phyloP scores from a whole-genome alignment of 768 basidiomycete genomes.

The Termitomyces sp. region DNA sequence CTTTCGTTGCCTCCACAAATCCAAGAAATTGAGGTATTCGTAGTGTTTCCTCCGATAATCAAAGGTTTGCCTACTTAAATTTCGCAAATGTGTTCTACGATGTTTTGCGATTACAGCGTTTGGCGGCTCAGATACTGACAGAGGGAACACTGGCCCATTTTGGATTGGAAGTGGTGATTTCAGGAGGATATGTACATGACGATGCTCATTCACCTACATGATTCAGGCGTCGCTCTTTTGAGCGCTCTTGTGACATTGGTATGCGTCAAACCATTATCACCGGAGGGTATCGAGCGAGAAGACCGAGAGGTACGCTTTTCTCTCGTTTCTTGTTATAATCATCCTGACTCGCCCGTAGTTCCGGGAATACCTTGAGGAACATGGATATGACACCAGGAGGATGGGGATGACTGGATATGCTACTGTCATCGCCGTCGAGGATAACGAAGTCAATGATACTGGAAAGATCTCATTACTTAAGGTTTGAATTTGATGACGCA shows the following conservation, averaged over 20 bases:
- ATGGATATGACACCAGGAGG: constrained; percentile 65
- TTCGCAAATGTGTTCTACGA: neutral
- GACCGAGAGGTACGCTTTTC: neutral
- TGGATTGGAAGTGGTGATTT: constrained; percentile 66
- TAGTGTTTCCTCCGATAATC: constrained; percentile 65
- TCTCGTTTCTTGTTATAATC: neutral
- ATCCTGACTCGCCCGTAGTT: constrained; percentile 37
- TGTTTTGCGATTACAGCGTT: constrained; percentile 38
- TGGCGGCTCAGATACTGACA: constrained; percentile 41
- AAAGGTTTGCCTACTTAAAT: constrained; percentile 30
- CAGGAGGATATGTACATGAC: neutral
- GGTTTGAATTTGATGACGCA: neutral
- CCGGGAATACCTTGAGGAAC: constrained; percentile 69
- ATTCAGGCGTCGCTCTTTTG: constrained; percentile 58
- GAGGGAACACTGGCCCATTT: constrained; percentile 79
- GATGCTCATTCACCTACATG: neutral
- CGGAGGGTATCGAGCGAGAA: constrained; percentile 75
- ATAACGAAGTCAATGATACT: neutral
- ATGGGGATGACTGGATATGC: constrained; percentile 4
- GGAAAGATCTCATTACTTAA: neutral
- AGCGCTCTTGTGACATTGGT: constrained; percentile 69
- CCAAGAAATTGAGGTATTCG: neutral
- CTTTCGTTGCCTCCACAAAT: neutral
- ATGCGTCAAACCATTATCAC: constrained; percentile 66
- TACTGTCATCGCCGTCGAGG: neutral